Conservation (phyloP, 1,284 basidiomycete species). For the Marasmius sp. region DNA sequence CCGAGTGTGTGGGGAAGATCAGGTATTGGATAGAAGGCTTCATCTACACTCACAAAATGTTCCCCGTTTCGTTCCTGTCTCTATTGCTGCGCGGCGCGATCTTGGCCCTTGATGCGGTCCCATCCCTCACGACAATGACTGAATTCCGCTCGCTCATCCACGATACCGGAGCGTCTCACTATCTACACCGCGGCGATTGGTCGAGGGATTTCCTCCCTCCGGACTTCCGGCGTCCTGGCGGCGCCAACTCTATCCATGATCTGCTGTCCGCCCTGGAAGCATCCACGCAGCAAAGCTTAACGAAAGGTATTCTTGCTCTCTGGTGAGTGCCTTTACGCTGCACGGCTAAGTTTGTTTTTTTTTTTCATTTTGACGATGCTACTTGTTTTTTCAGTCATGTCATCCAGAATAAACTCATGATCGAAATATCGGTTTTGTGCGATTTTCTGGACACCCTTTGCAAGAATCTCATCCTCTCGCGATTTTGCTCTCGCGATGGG, state of each 20-base stretch:
- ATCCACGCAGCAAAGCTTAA: neutral
- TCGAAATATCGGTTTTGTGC: slow-evolving; percentile 11
- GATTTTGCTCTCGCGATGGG: neutral
- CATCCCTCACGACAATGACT: neutral
- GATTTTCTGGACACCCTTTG: slow-evolving; percentile 8
- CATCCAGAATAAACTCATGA: neutral
- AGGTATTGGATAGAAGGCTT: slow-evolving; percentile 5
- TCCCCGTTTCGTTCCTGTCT: slow-evolving; percentile 1
- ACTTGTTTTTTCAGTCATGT: slow-evolving; percentile 10
- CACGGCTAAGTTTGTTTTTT: neutral
- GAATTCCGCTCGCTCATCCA: neutral
- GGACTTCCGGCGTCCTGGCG: neutral
- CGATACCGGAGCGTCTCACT: neutral
- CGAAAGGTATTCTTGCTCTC: slow-evolving; percentile 1
- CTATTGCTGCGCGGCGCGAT: slow-evolving; percentile 1
- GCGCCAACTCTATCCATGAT: neutral
- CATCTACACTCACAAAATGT: neutral
- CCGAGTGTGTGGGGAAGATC: neutral
- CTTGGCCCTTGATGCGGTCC: neutral
- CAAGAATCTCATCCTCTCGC: slow-evolving; percentile 3
- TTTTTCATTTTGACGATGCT: too few relatives aligned
- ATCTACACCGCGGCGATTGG: slow-evolving; percentile 6
- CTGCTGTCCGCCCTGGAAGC: neutral
- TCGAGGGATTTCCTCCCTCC: neutral
- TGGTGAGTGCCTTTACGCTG: neutral